Evolutionary conservation across 192 early-diverging fungal genomes (phyloP), one percentile per base, ranked within the genome.

Genomic region (Linnemannia exigua): DNA sequence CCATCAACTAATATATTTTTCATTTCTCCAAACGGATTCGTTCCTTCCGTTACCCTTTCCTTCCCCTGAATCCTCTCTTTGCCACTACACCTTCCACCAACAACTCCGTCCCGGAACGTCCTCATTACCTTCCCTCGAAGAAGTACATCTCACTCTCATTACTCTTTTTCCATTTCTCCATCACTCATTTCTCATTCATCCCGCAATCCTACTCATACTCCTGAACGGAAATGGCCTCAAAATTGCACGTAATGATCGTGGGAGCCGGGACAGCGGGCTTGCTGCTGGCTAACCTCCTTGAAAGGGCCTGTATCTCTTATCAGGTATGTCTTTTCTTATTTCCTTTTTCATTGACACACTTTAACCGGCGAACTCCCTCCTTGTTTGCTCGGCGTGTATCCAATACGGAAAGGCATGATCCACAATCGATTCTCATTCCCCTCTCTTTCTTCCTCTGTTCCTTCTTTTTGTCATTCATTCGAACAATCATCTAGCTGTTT

Each of bases 401-500:
- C 58, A 12, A 28, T 14, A 31, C 8, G 12, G 31, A 63, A n/a
- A 63, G 31, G 2, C 12, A 15, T 44, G 41, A 15, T 33, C 31
- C 28, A 15, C 28, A 63, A 22, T 63, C 9, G 58, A 63, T 63
- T 63, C 14, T 63, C 58, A 63, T 63, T n/a, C 28, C 58, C 28
- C 11, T 25, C 12, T 33, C 28, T 15, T 28, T 12, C 25, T 9
- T 11, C 25, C 28, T 12, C 22, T 54, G 6, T n/a, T 20, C 16
- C 17, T 19, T 5, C 50, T 3, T 14, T 51, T 51, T 16, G 0
- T 51, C 50, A 20, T 20, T 20, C 44, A 46, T 12, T 8, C 44
- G n/a, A 0, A 54, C n/a, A 15, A 52, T 15, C 25, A 12, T 4
- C 36, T 73, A 84, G 81, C 25, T 84, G 7, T 74, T 84, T 52